These are phyloP conservation scores for Silybum marianum DNA, from an alignment of 129 eudicot species.

Conservation along the genomic window DNA sequence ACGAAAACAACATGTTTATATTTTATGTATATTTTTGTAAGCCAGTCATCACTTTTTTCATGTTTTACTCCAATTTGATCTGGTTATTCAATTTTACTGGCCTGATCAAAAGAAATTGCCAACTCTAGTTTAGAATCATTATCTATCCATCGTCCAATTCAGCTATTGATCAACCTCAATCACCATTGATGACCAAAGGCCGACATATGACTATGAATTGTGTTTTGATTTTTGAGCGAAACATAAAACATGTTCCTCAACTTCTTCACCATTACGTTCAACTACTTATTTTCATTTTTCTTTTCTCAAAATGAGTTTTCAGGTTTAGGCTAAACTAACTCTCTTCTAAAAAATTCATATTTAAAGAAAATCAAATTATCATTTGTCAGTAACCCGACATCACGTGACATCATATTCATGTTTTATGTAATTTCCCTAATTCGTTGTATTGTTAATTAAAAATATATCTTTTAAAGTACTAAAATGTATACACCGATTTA, in stretches of 20 bases:
- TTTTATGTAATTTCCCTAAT: too few relatives aligned
- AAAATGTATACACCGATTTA: too few relatives aligned
- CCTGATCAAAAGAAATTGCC: not conserved
- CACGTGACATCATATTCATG: too few relatives aligned
- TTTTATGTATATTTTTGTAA: too few relatives aligned
- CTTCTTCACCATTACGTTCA: not conserved
- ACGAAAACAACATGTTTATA: too few relatives aligned
- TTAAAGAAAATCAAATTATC: too few relatives aligned
- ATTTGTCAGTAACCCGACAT: too few relatives aligned
- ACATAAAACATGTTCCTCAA: not conserved
- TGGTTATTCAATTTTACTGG: too few relatives aligned
- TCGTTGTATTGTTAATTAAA: too few relatives aligned
- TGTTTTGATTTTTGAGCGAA: not conserved
- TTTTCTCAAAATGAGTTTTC: not conserved
- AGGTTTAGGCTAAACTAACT: too few relatives aligned
- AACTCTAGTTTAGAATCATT: not conserved
- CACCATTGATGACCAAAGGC: not conserved
- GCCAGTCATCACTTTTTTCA: too few relatives aligned
- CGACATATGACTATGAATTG: not conserved
- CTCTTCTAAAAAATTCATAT: too few relatives aligned
- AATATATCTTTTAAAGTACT: not conserved
- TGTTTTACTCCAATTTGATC: not conserved
- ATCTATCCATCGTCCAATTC: not conserved
- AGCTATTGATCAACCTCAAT: not conserved
- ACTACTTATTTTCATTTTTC: not conserved